Base-by-base conservation (phyloP, 164 flowering plant genomes). In the Akebia trifoliata region DNA sequence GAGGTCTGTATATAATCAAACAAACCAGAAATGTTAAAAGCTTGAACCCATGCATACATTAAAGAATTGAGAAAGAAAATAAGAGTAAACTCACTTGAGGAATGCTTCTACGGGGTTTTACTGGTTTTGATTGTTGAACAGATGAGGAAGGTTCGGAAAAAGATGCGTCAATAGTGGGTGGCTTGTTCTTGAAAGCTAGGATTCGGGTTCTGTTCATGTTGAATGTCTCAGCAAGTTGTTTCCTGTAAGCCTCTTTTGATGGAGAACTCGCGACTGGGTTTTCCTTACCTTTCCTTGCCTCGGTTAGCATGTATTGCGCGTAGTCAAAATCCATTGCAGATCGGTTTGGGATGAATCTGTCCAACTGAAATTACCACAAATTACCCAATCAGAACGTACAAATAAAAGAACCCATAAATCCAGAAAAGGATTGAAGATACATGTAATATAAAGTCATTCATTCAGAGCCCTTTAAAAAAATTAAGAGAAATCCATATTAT, bases 101-200 rank as follows among this genome's bases (percentile, higher is more conserved):
- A 59, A 80, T 80, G 71, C 65, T 54, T 14, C 85, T 44, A 21
- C 67, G 65, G 38, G 78, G 62, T 60, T 80, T 80, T 2, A 56
- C 48, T 9, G 72, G 56, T 51, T 66, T 69, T 17, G 59, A 22
- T 26, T 50, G 68, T 9, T 61, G 64, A 22, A 50, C 59, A 21
- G 69, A 25, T 11, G 74, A 42, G 30, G 35, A 43, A 15, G 42
- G 44, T 40, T 74, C 78, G n/a, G 52, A 51, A 17, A 65, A 68
- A n/a, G 66, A 14, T 6, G 55, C 10, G 34, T 74, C 76, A 2
- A 55, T 63, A 1, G 78, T 64, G 4, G 81, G 79, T 1, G 81
- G 83, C 64, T 81, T 81, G 67, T 67, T 71, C 71, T 73, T 76
- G 68, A 78, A 81, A 5, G 83, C 83, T 8, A 81, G 75, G 32